phyloP scores from a whole-genome alignment of 2,329 filamentous ascomycete species.

The Drechslerella stenobrocha region DNA sequence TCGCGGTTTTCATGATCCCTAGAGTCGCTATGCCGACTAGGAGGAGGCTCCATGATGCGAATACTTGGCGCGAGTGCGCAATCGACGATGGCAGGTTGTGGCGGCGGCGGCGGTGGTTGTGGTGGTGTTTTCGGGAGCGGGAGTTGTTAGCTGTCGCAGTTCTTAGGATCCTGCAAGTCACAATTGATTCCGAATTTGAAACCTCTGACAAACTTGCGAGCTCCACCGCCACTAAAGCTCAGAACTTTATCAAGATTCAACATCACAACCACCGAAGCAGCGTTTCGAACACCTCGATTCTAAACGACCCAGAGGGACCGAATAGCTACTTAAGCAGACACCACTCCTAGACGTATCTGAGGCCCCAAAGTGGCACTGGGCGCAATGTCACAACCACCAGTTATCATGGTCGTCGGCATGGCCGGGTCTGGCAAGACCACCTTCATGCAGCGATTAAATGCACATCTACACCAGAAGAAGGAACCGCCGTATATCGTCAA shows the following conservation, averaged over 20 bases:
- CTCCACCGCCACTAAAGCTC: neutral
- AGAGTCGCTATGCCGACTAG: constrained; percentile 17
- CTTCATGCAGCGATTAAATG: constrained; percentile 98
- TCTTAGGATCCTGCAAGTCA: constrained; percentile 2
- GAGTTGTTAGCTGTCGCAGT: neutral
- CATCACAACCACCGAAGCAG: constrained; percentile 1
- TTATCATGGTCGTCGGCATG: constrained; percentile 49
- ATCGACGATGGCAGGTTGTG: neutral
- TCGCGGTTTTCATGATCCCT: constrained; percentile 30
- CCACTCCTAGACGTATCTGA: constrained; percentile 1
- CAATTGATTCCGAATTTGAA: neutral
- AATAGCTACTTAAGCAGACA: neutral
- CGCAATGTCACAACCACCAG: constrained; percentile 38
- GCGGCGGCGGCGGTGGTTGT: neutral
- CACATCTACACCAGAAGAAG: constrained; percentile 79
- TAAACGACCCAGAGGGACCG: neutral
- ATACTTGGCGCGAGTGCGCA: neutral
- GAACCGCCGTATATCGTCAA: constrained; percentile 93
- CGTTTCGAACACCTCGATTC: neutral
- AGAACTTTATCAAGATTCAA: neutral
- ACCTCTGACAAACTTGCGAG: neutral
- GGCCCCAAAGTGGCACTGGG: constrained; percentile 13
- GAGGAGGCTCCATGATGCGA: constrained; percentile 23
- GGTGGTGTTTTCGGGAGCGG: neutral
- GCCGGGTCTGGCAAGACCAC: constrained; percentile 96